Percentiles rank a stretch among this genome's conserved stretches.
These are phyloP conservation scores for Hymenoscyphus scutula DNA, from an alignment of 2,329 filamentous ascomycete species.

Conservation along the genomic window DNA sequence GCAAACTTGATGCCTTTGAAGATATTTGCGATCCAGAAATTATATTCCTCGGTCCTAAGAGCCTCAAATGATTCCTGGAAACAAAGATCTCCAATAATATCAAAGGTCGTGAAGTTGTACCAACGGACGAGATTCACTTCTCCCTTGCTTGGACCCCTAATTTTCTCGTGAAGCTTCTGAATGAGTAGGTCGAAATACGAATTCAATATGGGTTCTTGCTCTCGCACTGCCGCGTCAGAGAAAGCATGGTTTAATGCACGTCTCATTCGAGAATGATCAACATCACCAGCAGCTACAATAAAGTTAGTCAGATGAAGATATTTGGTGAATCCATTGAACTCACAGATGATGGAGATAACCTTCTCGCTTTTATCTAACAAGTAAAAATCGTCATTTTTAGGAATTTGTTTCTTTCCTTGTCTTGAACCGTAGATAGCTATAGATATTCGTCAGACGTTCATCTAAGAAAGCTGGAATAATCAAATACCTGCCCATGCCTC, in stretches of 20 bases:
- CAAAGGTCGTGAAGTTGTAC: constrained; percentile 19
- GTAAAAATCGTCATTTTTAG: constrained; percentile 2
- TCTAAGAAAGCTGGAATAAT: background rate
- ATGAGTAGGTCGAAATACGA: constrained; percentile 14
- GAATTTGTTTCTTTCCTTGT: constrained; percentile 6
- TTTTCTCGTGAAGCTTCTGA: constrained; percentile 7
- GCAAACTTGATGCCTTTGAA: constrained; percentile 25
- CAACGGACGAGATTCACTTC: constrained; percentile 13
- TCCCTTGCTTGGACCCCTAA: background rate
- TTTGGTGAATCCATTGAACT: background rate
- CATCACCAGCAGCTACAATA: constrained; percentile 36
- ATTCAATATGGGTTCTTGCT: constrained; percentile 31
- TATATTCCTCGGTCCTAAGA: constrained; percentile 30
- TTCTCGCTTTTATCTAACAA: constrained; percentile 8
- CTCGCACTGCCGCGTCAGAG: constrained; percentile 32
- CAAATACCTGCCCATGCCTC: constrained; percentile 14
- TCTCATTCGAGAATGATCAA: constrained; percentile 30
- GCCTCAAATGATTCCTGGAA: constrained; percentile 43
- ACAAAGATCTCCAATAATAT: constrained; percentile 40
- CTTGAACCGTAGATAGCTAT: constrained; percentile 30
- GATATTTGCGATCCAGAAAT: constrained; percentile 32
- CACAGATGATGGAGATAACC: constrained; percentile 7
- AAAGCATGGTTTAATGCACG: constrained; percentile 33
- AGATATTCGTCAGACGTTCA: background rate
- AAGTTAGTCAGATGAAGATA: background rate